Evolutionary conservation across 1,284 basidiomycete species (phyloP), one percentile per base, ranked within the genome.

Genomic region (Cryptococcus wingfieldii): DNA sequence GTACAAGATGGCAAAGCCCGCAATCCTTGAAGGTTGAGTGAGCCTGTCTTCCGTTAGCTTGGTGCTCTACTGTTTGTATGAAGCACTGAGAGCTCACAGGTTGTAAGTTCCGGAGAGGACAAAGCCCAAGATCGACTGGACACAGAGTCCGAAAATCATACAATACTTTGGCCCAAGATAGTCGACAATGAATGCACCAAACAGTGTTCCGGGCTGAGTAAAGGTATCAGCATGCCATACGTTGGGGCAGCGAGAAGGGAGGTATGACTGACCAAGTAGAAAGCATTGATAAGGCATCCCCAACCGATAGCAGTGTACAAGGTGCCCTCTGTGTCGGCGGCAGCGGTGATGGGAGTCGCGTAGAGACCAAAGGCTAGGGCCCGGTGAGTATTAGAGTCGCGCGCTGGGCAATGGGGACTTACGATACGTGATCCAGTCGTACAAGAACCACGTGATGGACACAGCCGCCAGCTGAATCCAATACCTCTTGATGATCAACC

Each of bases 1-100:
- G 67, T 95, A 96, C 9, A 96, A 79, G 44, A 92, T 83, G 41
- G 89, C 88, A 60, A 93, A 95, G 19, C 83, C 90, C 14, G 80
- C 89, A 55, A 92, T 82, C 60, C 88, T 80, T 5, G 80, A 69
- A 7, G 82, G 82, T 37, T 69, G 59, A 16, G 58, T 60, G 47
- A 65, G 53, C 38, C 61, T 62, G 61, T 54, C 12, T 9, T 25
- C 13, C 38, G 18, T 16, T n/a, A 27, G 13, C n/a, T 27, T 54
- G 31, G 54, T 37, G 47, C 45, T 49, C 38, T 23, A 18, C 18
- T 6, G 14, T 18, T 12, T 44, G 14, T n/a, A 12, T 25, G 16
- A 8, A 23, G 44, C n/a, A n/a, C 31, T 34, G 12, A 31, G 12
- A 16, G 59, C 80, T 48, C 62, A 84, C 76, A 78, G 75, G 31